Evolutionary conservation across 495 filamentous ascomycete genomes (phyloP).

Genomic region (Neurospora tetraspora): DNA sequence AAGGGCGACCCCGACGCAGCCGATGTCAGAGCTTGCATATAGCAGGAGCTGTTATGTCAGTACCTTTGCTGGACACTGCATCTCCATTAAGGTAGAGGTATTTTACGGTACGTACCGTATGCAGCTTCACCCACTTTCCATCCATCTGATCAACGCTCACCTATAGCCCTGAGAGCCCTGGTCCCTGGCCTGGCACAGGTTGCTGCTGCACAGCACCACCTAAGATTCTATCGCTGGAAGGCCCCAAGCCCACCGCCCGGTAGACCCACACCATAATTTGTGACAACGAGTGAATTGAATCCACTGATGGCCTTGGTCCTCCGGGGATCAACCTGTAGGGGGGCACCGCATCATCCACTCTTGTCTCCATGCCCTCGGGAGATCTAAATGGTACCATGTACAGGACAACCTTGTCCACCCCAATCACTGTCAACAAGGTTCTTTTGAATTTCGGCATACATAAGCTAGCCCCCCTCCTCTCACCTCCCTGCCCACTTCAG

Average conservation of each 20-base stretch:
- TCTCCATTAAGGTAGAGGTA: slow-evolving; percentile 3
- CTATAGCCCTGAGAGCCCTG: slow-evolving; percentile 24
- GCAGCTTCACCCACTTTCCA: slow-evolving; percentile 26
- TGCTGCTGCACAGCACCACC: slow-evolving; percentile 8
- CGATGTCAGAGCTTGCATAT: slow-evolving; percentile 33
- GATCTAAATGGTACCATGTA: slow-evolving; percentile 40
- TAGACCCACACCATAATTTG: slow-evolving; percentile 40
- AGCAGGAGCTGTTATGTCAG: slow-evolving; percentile 33
- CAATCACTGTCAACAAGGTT: slow-evolving; percentile 27
- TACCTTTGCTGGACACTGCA: slow-evolving; percentile 4
- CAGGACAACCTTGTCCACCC: slow-evolving; percentile 24
- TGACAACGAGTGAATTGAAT: slow-evolving; percentile 22
- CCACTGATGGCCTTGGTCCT: slow-evolving; percentile 24
- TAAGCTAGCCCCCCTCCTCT: slow-evolving; percentile 35
- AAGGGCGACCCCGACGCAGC: slow-evolving; percentile 31
- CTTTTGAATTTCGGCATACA: slow-evolving; percentile 26
- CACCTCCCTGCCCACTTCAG: slow-evolving; percentile 11
- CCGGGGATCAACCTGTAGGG: slow-evolving; percentile 38
- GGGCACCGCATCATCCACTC: slow-evolving; percentile 39
- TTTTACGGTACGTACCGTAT: slow-evolving; percentile 2
- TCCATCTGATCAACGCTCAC: slow-evolving; percentile 34
- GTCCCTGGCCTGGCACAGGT: slow-evolving; percentile 37
- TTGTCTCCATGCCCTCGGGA: slow-evolving; percentile 28
- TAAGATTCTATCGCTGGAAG: slow-evolving; percentile 6
- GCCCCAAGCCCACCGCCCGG: slow-evolving; percentile 14